Evolutionary conservation across 2,329 filamentous ascomycete species (phyloP).

Genomic region (Curvularia verruculosa): DNA sequence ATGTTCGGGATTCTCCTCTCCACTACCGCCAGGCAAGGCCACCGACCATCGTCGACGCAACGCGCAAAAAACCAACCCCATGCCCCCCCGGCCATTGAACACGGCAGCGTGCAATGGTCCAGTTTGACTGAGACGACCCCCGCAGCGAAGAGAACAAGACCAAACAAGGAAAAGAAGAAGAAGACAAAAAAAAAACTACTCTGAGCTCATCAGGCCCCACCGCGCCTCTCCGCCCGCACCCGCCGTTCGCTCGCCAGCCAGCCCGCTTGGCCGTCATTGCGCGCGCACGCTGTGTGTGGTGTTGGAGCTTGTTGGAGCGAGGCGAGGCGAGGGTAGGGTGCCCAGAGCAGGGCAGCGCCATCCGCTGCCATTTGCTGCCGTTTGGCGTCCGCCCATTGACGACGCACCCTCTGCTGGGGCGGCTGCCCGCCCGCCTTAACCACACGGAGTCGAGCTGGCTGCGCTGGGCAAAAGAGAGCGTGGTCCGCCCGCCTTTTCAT

Average conservation of each 20-base stretch:
- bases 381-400: conserved; percentile 5
- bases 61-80: conserved; percentile 1
- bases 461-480: conserved; percentile 28
- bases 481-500: conserved; percentile 44
- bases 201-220: conserved; percentile 30
- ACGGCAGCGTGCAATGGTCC: conserved; percentile 16
- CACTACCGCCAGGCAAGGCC: conserved; percentile 9
- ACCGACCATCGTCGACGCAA: conserved; percentile 13
- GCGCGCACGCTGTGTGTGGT: no score
- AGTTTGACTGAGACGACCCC: no score
- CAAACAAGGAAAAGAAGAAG: no score
- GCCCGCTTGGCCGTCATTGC: conserved; percentile 29
- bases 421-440: conserved; percentile 28
- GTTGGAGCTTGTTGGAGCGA: background rate
- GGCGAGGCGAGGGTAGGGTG: conserved; percentile 7
- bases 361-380: conserved; percentile 29
- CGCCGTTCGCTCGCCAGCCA: background rate
- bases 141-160: no score
- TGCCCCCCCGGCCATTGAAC: no score
- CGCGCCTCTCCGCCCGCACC: conserved; percentile 12
- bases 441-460: conserved; percentile 18
- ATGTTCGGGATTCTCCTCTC: conserved; percentile 22
- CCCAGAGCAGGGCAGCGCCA: conserved; percentile 19
- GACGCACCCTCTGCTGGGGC: conserved; percentile 14
- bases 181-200: no score